Percentiles rank a stretch among this genome's conserved stretches.
Evolutionary conservation across 257 asterid genomes (phyloP).

Genomic region (Striga asiatica): DNA sequence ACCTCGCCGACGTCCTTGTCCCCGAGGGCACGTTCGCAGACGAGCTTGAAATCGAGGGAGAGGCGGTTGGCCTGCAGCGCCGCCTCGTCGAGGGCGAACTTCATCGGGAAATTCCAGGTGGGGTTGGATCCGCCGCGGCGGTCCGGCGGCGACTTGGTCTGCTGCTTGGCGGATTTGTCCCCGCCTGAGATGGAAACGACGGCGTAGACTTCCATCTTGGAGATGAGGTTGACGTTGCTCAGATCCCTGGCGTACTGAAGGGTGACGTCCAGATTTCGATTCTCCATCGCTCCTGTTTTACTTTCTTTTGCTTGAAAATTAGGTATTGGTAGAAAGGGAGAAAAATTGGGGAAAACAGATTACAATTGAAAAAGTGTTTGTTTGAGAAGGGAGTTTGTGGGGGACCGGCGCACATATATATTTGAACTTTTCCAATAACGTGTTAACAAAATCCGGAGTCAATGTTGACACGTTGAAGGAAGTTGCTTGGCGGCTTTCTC

Average conservation of each 20-base stretch:
- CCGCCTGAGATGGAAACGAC: slow-evolving; percentile 60
- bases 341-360: slow-evolving; percentile 1
- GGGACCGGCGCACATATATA: background rate
- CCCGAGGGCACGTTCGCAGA: slow-evolving; percentile 62
- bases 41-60: slow-evolving; percentile 45
- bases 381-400: background rate
- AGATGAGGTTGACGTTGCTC: slow-evolving; percentile 56
- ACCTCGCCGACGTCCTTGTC: slow-evolving; percentile 83
- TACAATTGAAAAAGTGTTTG: background rate
- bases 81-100: slow-evolving; percentile 60
- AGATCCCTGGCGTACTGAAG: slow-evolving; percentile 50
- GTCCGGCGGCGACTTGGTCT: slow-evolving; percentile 46
- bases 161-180: slow-evolving; percentile 34
- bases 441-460: slow-evolving; percentile 7
- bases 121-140: slow-evolving; percentile 60
- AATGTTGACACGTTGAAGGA: slow-evolving; percentile 14
- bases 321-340: background rate
- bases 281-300: slow-evolving; percentile 40
- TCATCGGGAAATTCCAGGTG: slow-evolving; percentile 61
- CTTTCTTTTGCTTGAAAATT: background rate
- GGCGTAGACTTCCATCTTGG: slow-evolving; percentile 73
- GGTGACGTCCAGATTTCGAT: slow-evolving; percentile 44
- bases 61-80: slow-evolving; percentile 50
- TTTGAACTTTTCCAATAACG: background rate
- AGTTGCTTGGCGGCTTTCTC: slow-evolving; percentile 18